Evolutionary conservation across 306 rosid genomes (phyloP), one percentile per base, ranked within the genome.

Genomic region (Herpetospermum pedunculosum): DNA sequence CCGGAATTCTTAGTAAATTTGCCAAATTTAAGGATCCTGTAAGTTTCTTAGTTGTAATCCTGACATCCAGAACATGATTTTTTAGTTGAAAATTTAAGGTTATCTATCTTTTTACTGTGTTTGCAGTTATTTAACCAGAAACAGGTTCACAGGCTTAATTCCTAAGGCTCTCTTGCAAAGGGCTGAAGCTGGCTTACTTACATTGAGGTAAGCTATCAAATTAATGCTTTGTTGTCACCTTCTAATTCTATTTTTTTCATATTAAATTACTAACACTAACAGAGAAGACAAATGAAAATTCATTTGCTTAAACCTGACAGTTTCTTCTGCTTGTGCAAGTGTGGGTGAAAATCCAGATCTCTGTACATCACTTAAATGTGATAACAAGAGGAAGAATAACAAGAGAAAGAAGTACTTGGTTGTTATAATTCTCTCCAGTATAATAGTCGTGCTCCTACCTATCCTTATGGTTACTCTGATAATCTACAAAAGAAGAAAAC

Each of bases 1-100:
- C 91, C 85, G 0, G 67, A 72, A 4, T 77, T 62, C 70, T 60
- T 87, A 13, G 80, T 82, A 23, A n/a, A 50, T 40, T 50, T 84
- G 9, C 30, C 69, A 2, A 58, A 48, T 3, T 69, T 87, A 44
- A 76, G 62, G 6, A 1, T 58, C 15, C 75, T 87, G 86, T 87
- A 76, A 77, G 87, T 47, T 9, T 23, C 43, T 19, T 26, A 12
- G 30, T 23, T 54, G 7, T 35, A 2, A 32, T 29, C 6, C 1
- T 71, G 21, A 28, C 25, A 25, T 44, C 54, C 23, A 37, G 14
- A 44, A 41, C 38, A 26, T 69, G 3, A 67, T 23, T 21, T 69
- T 43, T n/a, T 14, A 15, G 23, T 30, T 69, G 55, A 29, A 44
- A 69, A 43, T 41, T 41, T 38, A 69, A 69, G 54, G 8, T 41